Percentiles rank a stretch among this genome's conserved stretches.
phyloP scores from a whole-genome alignment of 768 basidiomycete genomes.

The Fomitopsis serialis region DNA sequence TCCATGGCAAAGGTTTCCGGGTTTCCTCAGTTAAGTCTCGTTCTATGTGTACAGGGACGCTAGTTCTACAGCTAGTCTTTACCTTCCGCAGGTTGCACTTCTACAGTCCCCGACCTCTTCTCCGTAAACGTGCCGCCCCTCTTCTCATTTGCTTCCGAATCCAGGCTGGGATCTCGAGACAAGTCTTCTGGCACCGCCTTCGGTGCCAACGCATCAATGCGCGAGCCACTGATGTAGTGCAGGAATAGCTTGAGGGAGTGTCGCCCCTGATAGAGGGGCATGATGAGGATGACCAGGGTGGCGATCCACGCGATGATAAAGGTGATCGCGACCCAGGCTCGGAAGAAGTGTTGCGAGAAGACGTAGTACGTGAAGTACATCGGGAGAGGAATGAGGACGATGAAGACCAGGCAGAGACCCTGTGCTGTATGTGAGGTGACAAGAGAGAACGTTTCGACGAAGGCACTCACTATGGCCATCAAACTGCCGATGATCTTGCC shows the following conservation, averaged over 20 bases:
- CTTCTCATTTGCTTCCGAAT: not conserved
- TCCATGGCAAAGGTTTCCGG: too few relatives aligned
- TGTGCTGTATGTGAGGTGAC: not conserved
- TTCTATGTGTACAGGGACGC: too few relatives aligned
- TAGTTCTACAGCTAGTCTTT: too few relatives aligned
- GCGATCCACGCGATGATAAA: conserved; percentile 10
- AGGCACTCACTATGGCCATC: conserved; percentile 6
- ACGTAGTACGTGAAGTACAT: conserved; percentile 11
- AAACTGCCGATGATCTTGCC: not conserved
- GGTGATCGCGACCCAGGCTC: conserved; percentile 9
- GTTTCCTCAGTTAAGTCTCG: too few relatives aligned
- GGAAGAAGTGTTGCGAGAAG: conserved; percentile 11
- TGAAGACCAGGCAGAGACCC: conserved; percentile 2
- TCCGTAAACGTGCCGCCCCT: not conserved
- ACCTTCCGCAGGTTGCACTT: too few relatives aligned
- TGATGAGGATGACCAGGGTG: conserved; percentile 5
- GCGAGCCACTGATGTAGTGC: not conserved
- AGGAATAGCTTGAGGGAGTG: conserved; percentile 5
- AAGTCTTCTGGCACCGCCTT: not conserved
- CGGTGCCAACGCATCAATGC: not conserved
- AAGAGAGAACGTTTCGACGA: not conserved
- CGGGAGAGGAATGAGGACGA: conserved; percentile 11
- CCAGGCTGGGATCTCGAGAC: not conserved
- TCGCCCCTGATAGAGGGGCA: conserved; percentile 11
- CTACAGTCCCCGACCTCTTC: not conserved